A percentile compares a stretch with the other conserved stretches of the same genome.
Evolutionary conservation across 2,329 filamentous ascomycete species (phyloP).

Genomic region (Fusarium sp.): DNA sequence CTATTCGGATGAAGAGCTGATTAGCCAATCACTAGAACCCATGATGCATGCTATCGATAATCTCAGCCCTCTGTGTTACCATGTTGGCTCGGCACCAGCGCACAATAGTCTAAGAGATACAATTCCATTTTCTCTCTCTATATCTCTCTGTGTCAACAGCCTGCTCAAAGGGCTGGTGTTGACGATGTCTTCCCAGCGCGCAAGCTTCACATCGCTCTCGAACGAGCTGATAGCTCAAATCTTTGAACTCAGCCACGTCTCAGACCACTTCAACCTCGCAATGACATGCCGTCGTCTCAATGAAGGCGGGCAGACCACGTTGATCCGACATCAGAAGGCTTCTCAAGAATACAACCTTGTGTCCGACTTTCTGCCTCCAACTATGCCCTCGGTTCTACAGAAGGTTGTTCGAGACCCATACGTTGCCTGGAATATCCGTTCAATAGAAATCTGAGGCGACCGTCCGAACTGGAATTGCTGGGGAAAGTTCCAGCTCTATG

Average conservation of each 20-base stretch:
- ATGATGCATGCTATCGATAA: neutral
- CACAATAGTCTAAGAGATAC: neutral
- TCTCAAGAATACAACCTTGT: neutral
- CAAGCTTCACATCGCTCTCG: neutral
- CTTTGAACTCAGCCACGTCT: neutral
- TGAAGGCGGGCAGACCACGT: neutral
- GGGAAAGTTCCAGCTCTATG: neutral
- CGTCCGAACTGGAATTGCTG: neutral
- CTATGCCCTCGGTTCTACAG: neutral
- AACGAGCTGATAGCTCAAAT: neutral
- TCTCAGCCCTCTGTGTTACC: neutral
- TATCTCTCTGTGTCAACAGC: too few species aligned
- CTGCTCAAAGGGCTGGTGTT: rapidly evolving
- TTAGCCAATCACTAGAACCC: rapidly evolving
- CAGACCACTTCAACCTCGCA: neutral
- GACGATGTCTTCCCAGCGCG: rapidly evolving
- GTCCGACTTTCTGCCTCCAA: neutral
- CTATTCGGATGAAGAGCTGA: neutral
- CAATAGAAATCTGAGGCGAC: neutral
- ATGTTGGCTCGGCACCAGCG: neutral
- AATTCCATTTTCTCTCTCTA: neutral
- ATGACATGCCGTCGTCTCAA: neutral
- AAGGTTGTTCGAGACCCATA: neutral
- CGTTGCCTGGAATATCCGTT: neutral
- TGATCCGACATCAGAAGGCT: neutral